Conservation (phyloP, 31 red algal genomes). For the Asparagopsis taxiformis region DNA sequence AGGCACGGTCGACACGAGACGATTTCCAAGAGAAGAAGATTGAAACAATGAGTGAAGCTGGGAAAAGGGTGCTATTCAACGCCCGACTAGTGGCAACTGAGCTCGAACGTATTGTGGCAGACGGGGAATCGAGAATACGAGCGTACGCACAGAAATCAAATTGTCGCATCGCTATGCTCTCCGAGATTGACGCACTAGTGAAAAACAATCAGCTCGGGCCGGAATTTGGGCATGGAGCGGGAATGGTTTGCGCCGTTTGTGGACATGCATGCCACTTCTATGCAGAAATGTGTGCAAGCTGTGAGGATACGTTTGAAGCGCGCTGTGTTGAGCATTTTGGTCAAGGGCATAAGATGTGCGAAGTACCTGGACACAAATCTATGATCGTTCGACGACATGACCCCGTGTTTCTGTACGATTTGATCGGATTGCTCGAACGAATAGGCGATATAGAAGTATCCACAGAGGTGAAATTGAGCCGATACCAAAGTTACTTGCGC, state of each 20-base stretch:
- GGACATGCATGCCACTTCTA: conserved; percentile 47
- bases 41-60: not conserved
- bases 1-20: conserved; percentile 16
- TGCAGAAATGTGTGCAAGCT: conserved; percentile 42
- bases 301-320: conserved; percentile 33
- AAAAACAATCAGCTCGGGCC: conserved; percentile 24
- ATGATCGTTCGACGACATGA: conserved; percentile 39
- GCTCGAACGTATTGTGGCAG: conserved; percentile 9
- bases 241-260: conserved; percentile 39
- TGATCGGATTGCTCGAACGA: conserved; percentile 21
- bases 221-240: conserved; percentile 34
- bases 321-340: conserved; percentile 42
- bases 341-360: conserved; percentile 2
- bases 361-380: conserved; percentile 14
- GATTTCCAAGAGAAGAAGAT: not conserved
- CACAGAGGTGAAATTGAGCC: not conserved
- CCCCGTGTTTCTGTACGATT: conserved; percentile 30
- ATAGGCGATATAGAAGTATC: not conserved
- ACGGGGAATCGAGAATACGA: conserved; percentile 25
- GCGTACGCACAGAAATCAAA: conserved; percentile 15
- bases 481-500: conserved; percentile 24
- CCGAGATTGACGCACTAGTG: conserved; percentile 4
- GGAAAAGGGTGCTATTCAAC: not conserved
- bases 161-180: conserved; percentile 19
- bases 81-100: conserved; percentile 25